Conservation (phyloP, 139 green algal genomes). For the Chlorella sp. region DNA sequence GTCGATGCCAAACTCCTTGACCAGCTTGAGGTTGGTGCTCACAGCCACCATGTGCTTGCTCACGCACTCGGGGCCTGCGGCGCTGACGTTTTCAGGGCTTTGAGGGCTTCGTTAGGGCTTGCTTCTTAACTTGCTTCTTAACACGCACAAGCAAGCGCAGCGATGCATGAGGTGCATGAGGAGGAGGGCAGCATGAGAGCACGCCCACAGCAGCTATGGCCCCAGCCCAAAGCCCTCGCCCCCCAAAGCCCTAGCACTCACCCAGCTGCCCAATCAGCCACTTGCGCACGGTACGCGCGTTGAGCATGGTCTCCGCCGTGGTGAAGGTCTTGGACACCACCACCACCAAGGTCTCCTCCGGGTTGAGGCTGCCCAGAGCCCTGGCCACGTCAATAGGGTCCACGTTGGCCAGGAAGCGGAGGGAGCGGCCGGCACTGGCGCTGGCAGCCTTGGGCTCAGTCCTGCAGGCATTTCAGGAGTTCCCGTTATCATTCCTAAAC, state of each 20-base stretch:
- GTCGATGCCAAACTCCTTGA: slow-evolving; percentile 98
- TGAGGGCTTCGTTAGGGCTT: too few species aligned
- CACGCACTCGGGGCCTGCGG: slow-evolving; percentile 65
- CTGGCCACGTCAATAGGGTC: slow-evolving; percentile 96
- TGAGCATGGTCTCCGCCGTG: slow-evolving; percentile 99
- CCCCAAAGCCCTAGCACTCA: too few species aligned
- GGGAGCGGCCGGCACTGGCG: slow-evolving; percentile 55
- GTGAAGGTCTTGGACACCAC: slow-evolving; percentile 99
- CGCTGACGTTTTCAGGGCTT: too few species aligned
- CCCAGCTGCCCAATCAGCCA: slow-evolving; percentile 80
- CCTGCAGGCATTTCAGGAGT: too few species aligned
- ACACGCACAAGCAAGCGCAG: too few species aligned
- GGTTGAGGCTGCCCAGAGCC: slow-evolving; percentile 72
- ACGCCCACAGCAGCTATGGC: too few species aligned
- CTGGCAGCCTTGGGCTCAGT: slow-evolving; percentile 44
- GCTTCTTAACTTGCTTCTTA: too few species aligned
- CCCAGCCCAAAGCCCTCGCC: too few species aligned
- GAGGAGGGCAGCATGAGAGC: too few species aligned
- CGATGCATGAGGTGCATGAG: too few species aligned
- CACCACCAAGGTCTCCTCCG: slow-evolving; percentile 92
- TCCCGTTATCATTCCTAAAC: too few species aligned
- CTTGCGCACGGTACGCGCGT: slow-evolving; percentile 88
- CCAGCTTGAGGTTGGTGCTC: slow-evolving; percentile 96
- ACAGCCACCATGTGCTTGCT: slow-evolving; percentile 99
- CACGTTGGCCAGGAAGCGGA: slow-evolving; percentile 98